Base-by-base conservation (phyloP, 2,329 filamentous ascomycete genomes). In the Stachybotrys elegans region DNA sequence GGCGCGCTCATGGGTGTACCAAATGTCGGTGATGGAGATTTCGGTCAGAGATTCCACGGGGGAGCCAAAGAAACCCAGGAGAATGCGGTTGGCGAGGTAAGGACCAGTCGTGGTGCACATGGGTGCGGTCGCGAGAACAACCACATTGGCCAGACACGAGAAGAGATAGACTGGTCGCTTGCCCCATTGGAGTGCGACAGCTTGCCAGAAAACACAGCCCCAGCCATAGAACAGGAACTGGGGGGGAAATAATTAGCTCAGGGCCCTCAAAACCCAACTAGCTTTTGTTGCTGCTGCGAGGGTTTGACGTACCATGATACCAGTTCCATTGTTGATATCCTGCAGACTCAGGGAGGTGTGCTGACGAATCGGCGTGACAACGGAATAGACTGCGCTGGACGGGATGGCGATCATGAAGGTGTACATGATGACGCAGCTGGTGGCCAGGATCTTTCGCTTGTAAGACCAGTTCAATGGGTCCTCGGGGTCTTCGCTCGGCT, bases 171-270 rank as follows among this genome's bases (percentile, higher is more conserved):
- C 56, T 8, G 53, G 52, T 2, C 59, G 52, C 42, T 59, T 60
- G 22, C 61, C 61, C 40, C 60, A 63, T 17, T 59, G 54, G 7
- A 58, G 49, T 6, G 59, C 61, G 11, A 63, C 39, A 3, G 61
- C 48, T 38, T 63, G 59, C 59, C 60, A 63, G 37, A 63, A 42
- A 6, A 65, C 23, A 39, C 58, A 61, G 4, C 57, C 61, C 61
- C 61, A 65, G 6, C 61, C 61, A 14, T 55, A 56, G 43, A 61
- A 57, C 7, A 63, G 52, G 21, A 65, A 65, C 51, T 34, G 1
- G 9, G 8, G 13, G 17, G n/a, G n/a, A n/a, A n/a, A n/a, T n/a
- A n/a, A n/a, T n/a, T n/a, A n/a, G n/a, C n/a, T n/a, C n/a, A n/a
- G n/a, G n/a, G n/a, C n/a, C n/a, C n/a, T n/a, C n/a, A n/a, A n/a